Percentiles rank a stretch among this genome's conserved stretches.
These are phyloP conservation scores for Haematococcus sp. DNA, from an alignment of 139 green algal genomes.

Conservation along the genomic window DNA sequence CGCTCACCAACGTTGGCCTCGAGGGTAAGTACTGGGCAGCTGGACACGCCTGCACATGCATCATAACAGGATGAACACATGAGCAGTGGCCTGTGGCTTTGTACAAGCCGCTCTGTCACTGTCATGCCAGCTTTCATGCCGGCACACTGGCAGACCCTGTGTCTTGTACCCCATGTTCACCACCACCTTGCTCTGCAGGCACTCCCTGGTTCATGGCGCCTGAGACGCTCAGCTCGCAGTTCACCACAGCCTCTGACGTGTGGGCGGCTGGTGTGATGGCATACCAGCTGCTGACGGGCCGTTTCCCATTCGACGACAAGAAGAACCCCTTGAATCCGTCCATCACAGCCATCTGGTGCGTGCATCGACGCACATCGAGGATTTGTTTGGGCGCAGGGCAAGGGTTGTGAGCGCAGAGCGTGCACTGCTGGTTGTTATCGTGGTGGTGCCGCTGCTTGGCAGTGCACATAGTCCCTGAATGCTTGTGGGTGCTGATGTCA, in stretches of 20 bases:
- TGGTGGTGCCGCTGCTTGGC: not conserved
- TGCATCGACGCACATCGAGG: not conserved
- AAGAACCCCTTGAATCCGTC: slow-evolving; percentile 59
- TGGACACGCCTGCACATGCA: too few species aligned
- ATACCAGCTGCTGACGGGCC: slow-evolving; percentile 78
- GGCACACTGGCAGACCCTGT: too few species aligned
- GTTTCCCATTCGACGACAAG: slow-evolving; percentile 85
- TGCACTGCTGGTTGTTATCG: not conserved
- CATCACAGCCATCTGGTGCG: slow-evolving; percentile 74
- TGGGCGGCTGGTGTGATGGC: slow-evolving; percentile 87
- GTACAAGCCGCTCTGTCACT: too few species aligned
- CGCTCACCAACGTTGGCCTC: slow-evolving; percentile 3
- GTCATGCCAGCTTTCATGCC: too few species aligned
- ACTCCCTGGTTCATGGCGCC: slow-evolving; percentile 59
- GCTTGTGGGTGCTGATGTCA: not conserved
- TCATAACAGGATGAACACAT: too few species aligned
- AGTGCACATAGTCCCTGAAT: not conserved
- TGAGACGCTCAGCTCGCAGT: slow-evolving; percentile 71
- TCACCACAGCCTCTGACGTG: slow-evolving; percentile 69
- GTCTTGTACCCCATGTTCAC: too few species aligned
- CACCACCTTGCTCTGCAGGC: too few species aligned
- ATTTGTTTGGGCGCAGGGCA: too few species aligned
- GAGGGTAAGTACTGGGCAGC: too few species aligned
- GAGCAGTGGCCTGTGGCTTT: too few species aligned
- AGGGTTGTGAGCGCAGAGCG: not conserved